Evolutionary conservation across 2,329 filamentous ascomycete species (phyloP).

Genomic region (Zymoseptoria pseudotritici): DNA sequence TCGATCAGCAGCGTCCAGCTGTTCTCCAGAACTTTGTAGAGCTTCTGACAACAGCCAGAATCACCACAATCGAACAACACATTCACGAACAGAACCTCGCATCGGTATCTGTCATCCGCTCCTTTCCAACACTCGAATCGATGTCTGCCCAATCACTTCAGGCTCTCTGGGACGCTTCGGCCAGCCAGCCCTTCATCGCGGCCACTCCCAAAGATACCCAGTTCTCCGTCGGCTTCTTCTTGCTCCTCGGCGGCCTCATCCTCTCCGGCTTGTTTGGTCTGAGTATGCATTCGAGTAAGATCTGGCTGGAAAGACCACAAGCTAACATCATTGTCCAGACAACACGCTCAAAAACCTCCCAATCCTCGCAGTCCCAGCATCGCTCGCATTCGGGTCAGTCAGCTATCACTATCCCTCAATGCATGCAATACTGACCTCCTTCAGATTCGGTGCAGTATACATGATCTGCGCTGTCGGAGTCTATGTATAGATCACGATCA

Average conservation of each 20-base stretch:
- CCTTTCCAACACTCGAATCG: constrained; percentile 3
- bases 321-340: constrained; percentile 48
- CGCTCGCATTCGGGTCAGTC: constrained; percentile 78
- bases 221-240: constrained; percentile 69
- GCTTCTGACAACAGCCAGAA: neutral
- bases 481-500: constrained; percentile 64
- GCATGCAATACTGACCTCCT: constrained; percentile 5
- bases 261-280: constrained; percentile 75
- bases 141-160: constrained; percentile 73
- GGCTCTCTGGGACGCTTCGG: constrained; percentile 89
- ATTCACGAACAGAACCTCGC: neutral
- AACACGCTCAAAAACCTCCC: constrained; percentile 71
- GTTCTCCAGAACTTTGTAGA: neutral
- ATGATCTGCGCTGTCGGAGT: constrained; percentile 99
- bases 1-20: neutral
- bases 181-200: constrained; percentile 76
- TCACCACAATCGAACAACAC: neutral
- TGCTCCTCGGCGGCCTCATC: constrained; percentile 63
- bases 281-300: constrained; percentile 50
- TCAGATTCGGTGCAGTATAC: constrained; percentile 85
- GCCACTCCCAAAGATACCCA: constrained; percentile 74
- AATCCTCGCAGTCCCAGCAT: constrained; percentile 75
- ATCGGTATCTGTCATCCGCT: neutral
- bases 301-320: constrained; percentile 2
- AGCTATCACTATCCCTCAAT: neutral